Evolutionary conservation across 164 flowering plant genomes (phyloP), one percentile per base, ranked within the genome.

Genomic region (Berberis vulgaris): DNA sequence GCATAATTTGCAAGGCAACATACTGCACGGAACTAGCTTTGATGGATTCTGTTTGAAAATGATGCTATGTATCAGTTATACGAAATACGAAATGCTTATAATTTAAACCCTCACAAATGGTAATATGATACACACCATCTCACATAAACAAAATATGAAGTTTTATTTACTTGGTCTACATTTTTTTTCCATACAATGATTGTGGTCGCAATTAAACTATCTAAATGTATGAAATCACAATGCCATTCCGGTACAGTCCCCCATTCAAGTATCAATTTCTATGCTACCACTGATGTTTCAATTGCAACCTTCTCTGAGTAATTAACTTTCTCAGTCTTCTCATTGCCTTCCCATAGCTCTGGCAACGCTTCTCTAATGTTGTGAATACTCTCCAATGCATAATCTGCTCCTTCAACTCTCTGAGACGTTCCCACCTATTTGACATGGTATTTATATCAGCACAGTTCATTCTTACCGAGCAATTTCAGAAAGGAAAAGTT

Each of bases 291-390:
- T 4, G 76, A 45, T 5, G 96, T 84, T 70, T 88, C 96, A 3
- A 87, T 79, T 3, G 84, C 81, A 50, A 79, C 64, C 74, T 83
- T 72, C 61, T 72, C 72, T 1, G 89, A 67, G 61, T 80, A 82
- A 13, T 40, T 58, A 8, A 82, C 70, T 38, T 69, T 70, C 45
- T 81, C 86, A 0, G 79, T 44, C 56, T 79, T 84, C 66, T 80
- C 80, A 3, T 72, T 67, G 11, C 71, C 81, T 69, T 87, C 93
- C 90, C 89, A 89, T n/a, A 95, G 89, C 69, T 86, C 90, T 1
- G 99, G 97, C 63, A 95, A 59, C 50, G 97, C 97, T 74, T 91
- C 97, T 70, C 71, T 80, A 59, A 95, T 76, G 62, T 95, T 91
- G 77, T 95, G 99, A 70, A 95, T 87, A 77, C 90, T 88, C 75